Evolutionary conservation across 345 rosid species (phyloP).

Genomic region (Tarenaya hassleriana): DNA sequence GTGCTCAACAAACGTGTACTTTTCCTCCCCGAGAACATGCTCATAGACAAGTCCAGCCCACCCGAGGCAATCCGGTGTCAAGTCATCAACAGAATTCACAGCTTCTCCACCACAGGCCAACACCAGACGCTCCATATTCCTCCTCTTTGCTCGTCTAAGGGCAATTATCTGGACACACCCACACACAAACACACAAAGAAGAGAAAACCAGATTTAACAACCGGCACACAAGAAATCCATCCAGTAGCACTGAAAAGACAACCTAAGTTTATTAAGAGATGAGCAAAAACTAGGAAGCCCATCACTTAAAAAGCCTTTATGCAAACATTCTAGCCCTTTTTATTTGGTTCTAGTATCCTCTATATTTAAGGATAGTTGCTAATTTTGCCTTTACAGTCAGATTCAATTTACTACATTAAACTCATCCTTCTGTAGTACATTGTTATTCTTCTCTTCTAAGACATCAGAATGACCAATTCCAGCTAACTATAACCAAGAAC

Average conservation of each 20-base stretch:
- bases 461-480: slow-evolving; percentile 1
- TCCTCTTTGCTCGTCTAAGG: slow-evolving; percentile 94
- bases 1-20: slow-evolving; percentile 93
- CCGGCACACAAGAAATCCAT: no score
- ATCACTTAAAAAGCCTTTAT: no score
- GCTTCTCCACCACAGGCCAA: slow-evolving; percentile 98
- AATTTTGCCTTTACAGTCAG: no score
- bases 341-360: no score
- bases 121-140: slow-evolving; percentile 96
- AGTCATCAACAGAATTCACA: slow-evolving; percentile 80
- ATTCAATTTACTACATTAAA: no score
- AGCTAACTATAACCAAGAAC: background rate
- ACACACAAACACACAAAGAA: slow-evolving; percentile 11
- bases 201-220: slow-evolving; percentile 4
- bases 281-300: no score
- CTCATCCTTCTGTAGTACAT: no score
- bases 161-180: slow-evolving; percentile 63
- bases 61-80: slow-evolving; percentile 86
- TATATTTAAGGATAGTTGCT: no score
- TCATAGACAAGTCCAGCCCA: slow-evolving; percentile 99
- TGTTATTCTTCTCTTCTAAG: no score
- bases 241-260: no score
- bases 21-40: slow-evolving; percentile 91
- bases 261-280: no score
- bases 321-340: no score